Base-by-base conservation (phyloP, 2,329 filamentous ascomycete genomes). In the Domatiomyces globalis region DNA sequence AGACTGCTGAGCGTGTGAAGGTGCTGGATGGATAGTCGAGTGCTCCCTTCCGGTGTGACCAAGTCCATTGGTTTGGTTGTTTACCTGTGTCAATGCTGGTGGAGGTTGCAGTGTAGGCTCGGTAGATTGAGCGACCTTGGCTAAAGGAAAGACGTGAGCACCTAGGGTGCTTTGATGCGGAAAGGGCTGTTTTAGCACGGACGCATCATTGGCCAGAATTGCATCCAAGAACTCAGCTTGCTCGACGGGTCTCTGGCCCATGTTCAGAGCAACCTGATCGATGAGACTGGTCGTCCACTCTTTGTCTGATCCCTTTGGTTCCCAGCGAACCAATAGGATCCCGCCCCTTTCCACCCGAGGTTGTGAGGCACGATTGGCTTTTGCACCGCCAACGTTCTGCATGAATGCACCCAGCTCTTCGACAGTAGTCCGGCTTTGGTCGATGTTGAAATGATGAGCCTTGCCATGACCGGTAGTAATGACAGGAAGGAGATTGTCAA, bases 211-310 rank as follows among this genome's bases (percentile, higher is more conserved):
- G n/a, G 74, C 80, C 25, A 96, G 69, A 45, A 98, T 92, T 1
- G 85, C 85, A 65, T 95, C 87, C 1, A 98, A 74, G 56, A 98
- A 94, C 60, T 95, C 89, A 52, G 84, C 88, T 63, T 95, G 88
- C 59, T 90, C 81, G 49, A 95, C 83, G 2, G 88, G 81, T 3
- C 87, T 80, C 64, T 94, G 88, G 54, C 88, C 83, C 10, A 94
- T 75, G 45, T 79, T 73, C 18, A 83, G 65, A 1, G 88, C 85
- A 15, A 94, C 78, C 6, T 80, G 70, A 4, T 75, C 81, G 57
- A 83, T 76, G 58, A 94, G 82, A 1, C 80, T 70, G 15, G 77
- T 73, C 54, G 79, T 86, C 87, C 86, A 94, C 8, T 77, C 71
- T 50, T 74, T 68, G 57, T 74, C 68, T 9, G 74, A 70, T 61